A percentile compares a stretch with the other conserved stretches of the same genome.
Evolutionary conservation across 129 eudicot genomes (phyloP).

Genomic region (Artemisia annua): DNA sequence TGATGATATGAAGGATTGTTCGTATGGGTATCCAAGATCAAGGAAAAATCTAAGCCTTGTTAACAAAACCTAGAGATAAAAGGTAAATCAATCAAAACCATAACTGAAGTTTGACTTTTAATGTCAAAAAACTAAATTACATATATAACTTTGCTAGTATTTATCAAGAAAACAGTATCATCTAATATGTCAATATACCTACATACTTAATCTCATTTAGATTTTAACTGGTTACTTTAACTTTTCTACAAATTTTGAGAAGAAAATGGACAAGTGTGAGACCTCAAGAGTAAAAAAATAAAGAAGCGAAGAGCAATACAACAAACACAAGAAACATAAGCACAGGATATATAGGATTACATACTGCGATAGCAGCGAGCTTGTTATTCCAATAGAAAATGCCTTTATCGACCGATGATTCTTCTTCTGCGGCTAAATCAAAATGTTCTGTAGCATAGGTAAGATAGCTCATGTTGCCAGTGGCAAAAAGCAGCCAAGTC

Average conservation of each 20-base stretch:
- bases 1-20: constrained; percentile 51
- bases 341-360: constrained; percentile 5
- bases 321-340: not conserved
- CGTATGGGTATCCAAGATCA: constrained; percentile 71
- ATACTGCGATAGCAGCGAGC: constrained; percentile 50
- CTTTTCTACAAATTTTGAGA: no score
- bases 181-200: no score
- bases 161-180: no score
- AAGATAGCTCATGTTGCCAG: constrained; percentile 56
- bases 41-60: constrained; percentile 60
- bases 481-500: constrained; percentile 61
- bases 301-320: no score
- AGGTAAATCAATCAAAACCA: not conserved
- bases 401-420: constrained; percentile 40
- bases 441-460: constrained; percentile 43
- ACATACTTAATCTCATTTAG: no score
- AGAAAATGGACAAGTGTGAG: no score
- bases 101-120: not conserved
- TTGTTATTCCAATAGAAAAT: constrained; percentile 67
- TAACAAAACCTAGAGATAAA: constrained; percentile 45
- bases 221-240: no score
- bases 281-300: no score
- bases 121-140: no score
- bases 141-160: no score
- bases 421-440: constrained; percentile 51